Percentiles rank a stretch among this genome's conserved stretches.
Evolutionary conservation across 768 basidiomycete genomes (phyloP).

Genomic region (Vararia minispora): DNA sequence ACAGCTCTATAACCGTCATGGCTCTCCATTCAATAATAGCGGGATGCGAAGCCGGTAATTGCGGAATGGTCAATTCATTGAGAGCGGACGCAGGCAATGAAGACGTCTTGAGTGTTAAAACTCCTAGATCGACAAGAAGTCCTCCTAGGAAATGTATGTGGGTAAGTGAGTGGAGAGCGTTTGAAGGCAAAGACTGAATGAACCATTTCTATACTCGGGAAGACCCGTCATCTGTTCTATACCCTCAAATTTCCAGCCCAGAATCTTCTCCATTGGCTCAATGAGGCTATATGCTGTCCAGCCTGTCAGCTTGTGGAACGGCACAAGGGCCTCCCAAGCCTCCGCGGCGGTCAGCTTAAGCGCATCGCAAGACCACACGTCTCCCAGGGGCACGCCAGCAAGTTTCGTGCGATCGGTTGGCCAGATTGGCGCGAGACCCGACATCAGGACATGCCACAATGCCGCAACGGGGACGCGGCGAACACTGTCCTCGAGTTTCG

Average conservation of each 20-base stretch:
- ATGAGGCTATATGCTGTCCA: slow-evolving; percentile 91
- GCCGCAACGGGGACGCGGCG: slow-evolving; percentile 56
- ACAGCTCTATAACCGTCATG: slow-evolving; percentile 90
- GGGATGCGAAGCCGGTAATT: slow-evolving; percentile 65
- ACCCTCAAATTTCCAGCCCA: slow-evolving; percentile 77
- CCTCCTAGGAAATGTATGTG: no score
- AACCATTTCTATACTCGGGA: slow-evolving; percentile 92
- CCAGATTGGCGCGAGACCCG: slow-evolving; percentile 84
- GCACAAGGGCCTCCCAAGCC: slow-evolving; percentile 67
- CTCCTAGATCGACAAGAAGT: slow-evolving; percentile 74
- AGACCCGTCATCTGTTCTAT: slow-evolving; percentile 82
- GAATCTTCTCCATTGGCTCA: slow-evolving; percentile 66
- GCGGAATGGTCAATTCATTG: slow-evolving; percentile 43
- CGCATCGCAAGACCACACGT: slow-evolving; percentile 83
- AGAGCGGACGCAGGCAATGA: slow-evolving; percentile 38
- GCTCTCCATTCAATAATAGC: slow-evolving; percentile 96
- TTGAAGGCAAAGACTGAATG: slow-evolving; percentile 4
- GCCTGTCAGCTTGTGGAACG: slow-evolving; percentile 93
- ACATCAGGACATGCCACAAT: slow-evolving; percentile 76
- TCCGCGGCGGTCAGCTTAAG: slow-evolving; percentile 21
- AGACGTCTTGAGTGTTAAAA: slow-evolving; percentile 55
- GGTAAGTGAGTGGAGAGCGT: no score
- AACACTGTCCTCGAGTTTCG: slow-evolving; percentile 28
- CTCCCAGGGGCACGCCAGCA: slow-evolving; percentile 66
- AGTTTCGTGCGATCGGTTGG: slow-evolving; percentile 62